Evolutionary conservation across 768 basidiomycete species (phyloP), one percentile per base, ranked within the genome.

Genomic region (Rhodotorula kratochvilovae): DNA sequence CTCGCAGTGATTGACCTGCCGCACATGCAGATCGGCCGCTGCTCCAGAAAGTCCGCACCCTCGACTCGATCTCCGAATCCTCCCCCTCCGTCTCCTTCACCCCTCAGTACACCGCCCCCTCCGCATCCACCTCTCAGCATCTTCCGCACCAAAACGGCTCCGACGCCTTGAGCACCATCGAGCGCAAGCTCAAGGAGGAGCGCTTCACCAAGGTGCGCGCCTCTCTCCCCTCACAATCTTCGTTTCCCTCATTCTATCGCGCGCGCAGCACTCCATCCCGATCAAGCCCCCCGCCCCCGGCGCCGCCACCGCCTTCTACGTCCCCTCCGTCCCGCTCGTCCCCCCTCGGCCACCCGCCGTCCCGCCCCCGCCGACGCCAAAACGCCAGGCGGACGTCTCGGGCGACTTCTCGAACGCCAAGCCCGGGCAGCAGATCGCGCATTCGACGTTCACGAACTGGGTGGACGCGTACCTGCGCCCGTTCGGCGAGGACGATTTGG

Each of bases 401-500:
- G 82, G 82, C 48, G 82, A 83, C 77, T 83, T 80, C 68, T 80
- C 81, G 46, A 77, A 81, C 50, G 78, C 77, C 2, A 83, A 83
- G 67, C 79, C 80, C 1, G 81, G 81, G 0, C 72, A 76, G 42
- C 82, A 83, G 72, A 80, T 82, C 46, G 77, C 80, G 23, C 81
- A 81, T 57, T 68, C 78, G 23, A 92, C 91, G 1, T 98, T 96
- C 79, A 92, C 92, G 81, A 83, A 88, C 35, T 89, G 87, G 77
- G 86, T 95, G 57, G 95, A 97, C 77, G 89, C 90, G 19, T 99
- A 90, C 84, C 83, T 94, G 77, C 88, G 93, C 61, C 86, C 87
- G 33, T 87, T 97, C 55, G 89, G 89, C 72, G 96, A 98, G 81
- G 96, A 98, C 80, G 96, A 99, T 78, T 82, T 98, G 39, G 95